These are phyloP conservation scores for Sporothrix dimorphospora DNA, from an alignment of 2,329 filamentous ascomycete genomes.

Conservation along the genomic window DNA sequence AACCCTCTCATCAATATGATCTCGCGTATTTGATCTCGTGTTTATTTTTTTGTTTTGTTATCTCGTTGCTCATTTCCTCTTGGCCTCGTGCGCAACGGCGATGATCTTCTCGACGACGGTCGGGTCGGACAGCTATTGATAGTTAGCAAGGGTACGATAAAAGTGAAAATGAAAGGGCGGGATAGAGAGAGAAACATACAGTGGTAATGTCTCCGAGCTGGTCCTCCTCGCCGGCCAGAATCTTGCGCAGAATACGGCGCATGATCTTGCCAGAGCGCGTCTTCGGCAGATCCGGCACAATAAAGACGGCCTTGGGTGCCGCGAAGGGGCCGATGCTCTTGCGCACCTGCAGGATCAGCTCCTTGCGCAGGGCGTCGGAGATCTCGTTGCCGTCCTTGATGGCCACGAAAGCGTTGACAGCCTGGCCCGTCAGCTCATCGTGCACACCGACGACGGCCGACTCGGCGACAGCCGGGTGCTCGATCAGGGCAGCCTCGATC, in stretches of 20 bases:
- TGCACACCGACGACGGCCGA: conserved; percentile 91
- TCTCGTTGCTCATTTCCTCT: conserved; percentile 49
- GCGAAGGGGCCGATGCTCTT: conserved; percentile 98
- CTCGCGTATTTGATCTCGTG: not conserved
- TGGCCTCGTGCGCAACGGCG: conserved; percentile 68
- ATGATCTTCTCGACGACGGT: conserved; percentile 90
- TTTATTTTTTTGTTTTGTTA: conserved; percentile 9
- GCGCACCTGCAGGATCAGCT: conserved; percentile 90
- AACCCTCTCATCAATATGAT: conserved; percentile 10
- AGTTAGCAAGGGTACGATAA: conserved; percentile 22
- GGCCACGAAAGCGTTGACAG: conserved; percentile 94
- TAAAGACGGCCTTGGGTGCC: conserved; percentile 88
- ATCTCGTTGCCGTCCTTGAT: conserved; percentile 83
- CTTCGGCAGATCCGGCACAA: conserved; percentile 94
- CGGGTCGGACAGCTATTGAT: conserved; percentile 77
- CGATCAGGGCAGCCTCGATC: conserved; percentile 94
- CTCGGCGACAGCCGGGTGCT: conserved; percentile 88
- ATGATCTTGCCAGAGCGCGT: conserved; percentile 99
- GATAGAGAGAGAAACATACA: conserved; percentile 56
- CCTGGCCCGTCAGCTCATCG: conserved; percentile 94
- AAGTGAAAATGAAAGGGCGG: not conserved
- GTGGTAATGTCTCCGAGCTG: conserved; percentile 92
- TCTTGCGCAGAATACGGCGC: conserved; percentile 95
- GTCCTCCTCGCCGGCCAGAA: conserved; percentile 94
- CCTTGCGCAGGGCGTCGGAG: conserved; percentile 83